Percentiles rank a stretch among this genome's conserved stretches.
These are phyloP conservation scores for Lentinula aciculospora DNA, from an alignment of 768 basidiomycete species.

Conservation along the genomic window DNA sequence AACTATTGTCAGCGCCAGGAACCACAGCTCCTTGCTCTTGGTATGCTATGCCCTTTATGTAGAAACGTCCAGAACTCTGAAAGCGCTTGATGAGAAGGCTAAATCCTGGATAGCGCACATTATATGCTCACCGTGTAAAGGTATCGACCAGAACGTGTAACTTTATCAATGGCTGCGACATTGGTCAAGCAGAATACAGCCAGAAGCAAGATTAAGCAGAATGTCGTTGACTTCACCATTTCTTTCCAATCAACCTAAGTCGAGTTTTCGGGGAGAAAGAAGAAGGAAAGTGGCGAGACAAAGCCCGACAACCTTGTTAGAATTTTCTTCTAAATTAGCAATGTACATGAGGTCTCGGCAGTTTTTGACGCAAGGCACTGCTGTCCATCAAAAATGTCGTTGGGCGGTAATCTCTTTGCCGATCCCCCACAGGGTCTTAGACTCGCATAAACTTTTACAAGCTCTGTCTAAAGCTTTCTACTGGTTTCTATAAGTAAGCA, in stretches of 20 bases:
- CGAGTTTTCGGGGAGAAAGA: neutral
- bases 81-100: slow-evolving; percentile 71
- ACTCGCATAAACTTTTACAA: too few species aligned
- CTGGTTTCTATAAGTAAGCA: too few species aligned
- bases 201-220: slow-evolving; percentile 24
- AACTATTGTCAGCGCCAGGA: slow-evolving; percentile 48
- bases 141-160: slow-evolving; percentile 53
- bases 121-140: neutral
- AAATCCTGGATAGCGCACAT: neutral
- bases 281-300: neutral
- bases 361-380: neutral
- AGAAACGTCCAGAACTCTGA: slow-evolving; percentile 65
- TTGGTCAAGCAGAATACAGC: slow-evolving; percentile 35
- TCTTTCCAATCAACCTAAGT: neutral
- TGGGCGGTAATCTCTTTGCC: neutral
- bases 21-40: slow-evolving; percentile 63
- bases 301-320: neutral
- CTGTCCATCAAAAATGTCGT: neutral
- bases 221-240: neutral
- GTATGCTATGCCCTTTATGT: slow-evolving; percentile 84
- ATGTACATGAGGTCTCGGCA: slow-evolving; percentile 2
- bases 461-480: too few species aligned
- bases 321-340: neutral
- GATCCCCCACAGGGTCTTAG: neutral
- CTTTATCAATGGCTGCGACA: slow-evolving; percentile 60